Base-by-base conservation (phyloP, 768 basidiomycete species). In the Lepiota subincarnata region DNA sequence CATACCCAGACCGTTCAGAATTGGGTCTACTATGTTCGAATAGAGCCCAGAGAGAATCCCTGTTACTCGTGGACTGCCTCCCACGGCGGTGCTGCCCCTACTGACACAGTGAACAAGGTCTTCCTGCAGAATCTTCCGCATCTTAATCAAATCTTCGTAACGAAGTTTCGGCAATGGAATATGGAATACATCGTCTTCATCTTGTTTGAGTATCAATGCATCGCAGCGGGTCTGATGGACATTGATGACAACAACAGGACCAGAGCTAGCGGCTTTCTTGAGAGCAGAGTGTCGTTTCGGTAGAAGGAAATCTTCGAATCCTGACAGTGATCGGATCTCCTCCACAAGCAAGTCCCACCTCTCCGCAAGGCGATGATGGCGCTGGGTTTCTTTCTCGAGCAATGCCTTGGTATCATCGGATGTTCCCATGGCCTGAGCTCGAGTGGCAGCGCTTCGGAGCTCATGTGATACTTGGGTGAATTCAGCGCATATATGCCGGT, bases 231-330 rank as follows among this genome's bases (percentile, higher is more conserved):
- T 35, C 6, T 34, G 34, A 35, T 60, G 39, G 3, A 61, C 45
- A 53, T 60, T 62, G 45, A 66, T 45, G 13, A 60, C 44, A n/a
- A 67, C 59, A 19, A 67, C 53, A 34, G 52, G 40, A 12, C 64
- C 61, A 24, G 38, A 26, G 31, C 48, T 19, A 59, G 61, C 10
- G 59, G 43, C n/a, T 44, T 37, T 14, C 37, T 55, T 26, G 6
- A 57, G 41, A 11, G 42, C n/a, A 3, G 57, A 48, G n/a, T n/a
- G 42, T 14, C 42, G 18, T 24, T 34, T 13, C 19, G 64, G 63
- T 6, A 34, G 50, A 6, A 67, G 45, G 40, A 67, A 67, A 42
- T 56, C 51, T 34, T 58, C 49, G 51, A 65, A 65, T 1, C 55
- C 61, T 3, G 59, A 42, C 7, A 62, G 38, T 13, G 14, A 22